phyloP scores from a whole-genome alignment of 768 basidiomycete species.

The Trametes cingulata region DNA sequence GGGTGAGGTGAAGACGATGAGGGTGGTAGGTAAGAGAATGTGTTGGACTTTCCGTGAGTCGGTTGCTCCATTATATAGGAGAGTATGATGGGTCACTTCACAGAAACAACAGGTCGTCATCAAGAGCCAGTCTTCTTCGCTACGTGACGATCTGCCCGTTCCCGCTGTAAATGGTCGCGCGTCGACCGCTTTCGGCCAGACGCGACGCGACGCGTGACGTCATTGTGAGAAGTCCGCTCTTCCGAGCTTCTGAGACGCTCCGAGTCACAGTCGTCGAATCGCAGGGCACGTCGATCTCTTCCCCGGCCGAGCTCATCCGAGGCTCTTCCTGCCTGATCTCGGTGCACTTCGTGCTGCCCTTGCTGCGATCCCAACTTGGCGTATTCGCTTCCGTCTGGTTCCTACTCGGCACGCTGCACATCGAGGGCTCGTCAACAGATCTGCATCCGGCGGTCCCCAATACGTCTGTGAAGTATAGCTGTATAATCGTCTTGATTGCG shows the following conservation, averaged over 20 bases:
- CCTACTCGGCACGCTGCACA: not conserved
- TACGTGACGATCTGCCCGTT: not conserved
- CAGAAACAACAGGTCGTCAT: not conserved
- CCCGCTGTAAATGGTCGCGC: not conserved
- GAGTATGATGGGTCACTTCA: not conserved
- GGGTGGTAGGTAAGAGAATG: not conserved
- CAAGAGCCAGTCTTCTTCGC: not conserved
- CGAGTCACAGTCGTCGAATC: not conserved
- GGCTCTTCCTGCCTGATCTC: no score
- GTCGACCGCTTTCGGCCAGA: not conserved
- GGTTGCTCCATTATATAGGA: not conserved
- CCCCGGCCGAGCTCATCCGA: no score
- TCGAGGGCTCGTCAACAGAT: not conserved
- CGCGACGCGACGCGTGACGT: constrained; percentile 16
- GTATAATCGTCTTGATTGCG: no score
- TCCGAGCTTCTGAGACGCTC: no score
- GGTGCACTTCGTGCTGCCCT: no score
- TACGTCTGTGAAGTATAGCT: no score
- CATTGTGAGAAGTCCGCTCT: not conserved
- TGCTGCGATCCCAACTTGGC: no score
- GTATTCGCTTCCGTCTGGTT: not conserved
- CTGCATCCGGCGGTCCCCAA: no score
- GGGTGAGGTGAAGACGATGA: not conserved
- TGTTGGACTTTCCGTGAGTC: not conserved
- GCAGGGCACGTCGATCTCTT: not conserved